Evolutionary conservation across 2,329 filamentous ascomycete species (phyloP), one percentile per base, ranked within the genome.

Genomic region (Cyclaneusma minus): DNA sequence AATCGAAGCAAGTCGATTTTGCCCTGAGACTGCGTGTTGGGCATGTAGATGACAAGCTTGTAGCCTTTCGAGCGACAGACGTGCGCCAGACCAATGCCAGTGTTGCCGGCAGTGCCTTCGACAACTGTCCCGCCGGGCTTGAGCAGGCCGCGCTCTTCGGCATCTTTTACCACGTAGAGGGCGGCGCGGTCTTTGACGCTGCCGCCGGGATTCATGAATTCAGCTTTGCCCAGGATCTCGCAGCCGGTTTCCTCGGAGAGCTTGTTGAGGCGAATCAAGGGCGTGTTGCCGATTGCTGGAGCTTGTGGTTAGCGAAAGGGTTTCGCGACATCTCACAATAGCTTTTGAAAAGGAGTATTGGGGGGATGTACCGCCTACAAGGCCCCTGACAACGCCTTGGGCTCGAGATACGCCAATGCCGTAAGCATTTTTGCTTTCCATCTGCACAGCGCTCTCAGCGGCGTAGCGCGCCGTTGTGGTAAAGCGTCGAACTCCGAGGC

Each of bases 11-110:
- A 66, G 52, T 95, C 89, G 48, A 98, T 81, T 63, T 98, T 98
- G 50, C 85, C 89, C 57, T 93, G 87, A 12, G 85, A 92, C 58
- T 95, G 89, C 25, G 87, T 95, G 62, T 98, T 80, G 43, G 89
- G 89, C 89, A 98, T 95, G 70, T 95, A 98, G 50, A 98, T 98
- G 48, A 95, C 85, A 26, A 93, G 73, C 50, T 78, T 78, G 65
- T 98, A 95, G 21, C 87, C 89, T 43, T 77, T 78, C 19, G 77
- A 81, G 33, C 87, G 72, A 58, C 89, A 95, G 30, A 98, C 89
- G 56, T 95, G 89, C 12, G 89, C 89, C 22, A 98, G 77, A 2
- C 89, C 89, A 51, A 98, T 98, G 38, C 89, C 89, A 16, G 89
- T 98, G 62, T 95, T 98, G 28, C 89, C 89, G 1, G 89, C 89